A percentile compares a stretch with the other conserved stretches of the same genome.
phyloP scores from a whole-genome alignment of 2,329 filamentous ascomycete genomes.

The Drechmeria coniospora region DNA sequence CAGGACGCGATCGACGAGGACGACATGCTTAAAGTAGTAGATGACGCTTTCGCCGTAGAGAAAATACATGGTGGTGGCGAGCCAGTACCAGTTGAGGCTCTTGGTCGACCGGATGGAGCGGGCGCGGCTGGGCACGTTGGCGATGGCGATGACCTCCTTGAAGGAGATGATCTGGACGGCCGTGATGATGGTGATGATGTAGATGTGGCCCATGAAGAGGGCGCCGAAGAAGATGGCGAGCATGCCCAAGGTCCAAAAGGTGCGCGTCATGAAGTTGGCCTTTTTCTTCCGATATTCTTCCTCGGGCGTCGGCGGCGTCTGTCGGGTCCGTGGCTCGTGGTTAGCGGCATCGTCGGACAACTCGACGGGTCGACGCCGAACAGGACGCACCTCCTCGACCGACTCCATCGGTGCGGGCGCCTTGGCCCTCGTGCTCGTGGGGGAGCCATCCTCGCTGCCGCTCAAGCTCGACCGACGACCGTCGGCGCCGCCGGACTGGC shows the following conservation, averaged over 20 bases:
- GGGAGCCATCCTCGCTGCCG: conserved; percentile 43
- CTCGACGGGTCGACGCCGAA: conserved; percentile 1
- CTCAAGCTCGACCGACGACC: conserved; percentile 56
- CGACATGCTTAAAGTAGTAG: conserved; percentile 99
- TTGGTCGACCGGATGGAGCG: conserved; percentile 88
- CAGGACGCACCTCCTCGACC: conserved; percentile 19
- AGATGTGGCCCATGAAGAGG: conserved; percentile 93
- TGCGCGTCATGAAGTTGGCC: conserved; percentile 89
- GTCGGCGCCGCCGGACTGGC: conserved; percentile 25
- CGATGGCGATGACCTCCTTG: conserved; percentile 97
- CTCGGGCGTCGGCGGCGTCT: conserved; percentile 28
- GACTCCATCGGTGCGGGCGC: conserved; percentile 15
- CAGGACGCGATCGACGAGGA: conserved; percentile 84
- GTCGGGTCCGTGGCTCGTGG: neutral
- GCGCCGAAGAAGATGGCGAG: conserved; percentile 81
- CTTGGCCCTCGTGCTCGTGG: conserved; percentile 14
- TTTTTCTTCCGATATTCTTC: conserved; percentile 96
- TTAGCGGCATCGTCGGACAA: neutral
- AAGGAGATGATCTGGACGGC: conserved; percentile 92
- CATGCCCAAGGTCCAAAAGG: conserved; percentile 98
- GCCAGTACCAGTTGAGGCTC: conserved; percentile 96
- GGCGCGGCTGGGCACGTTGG: conserved; percentile 82
- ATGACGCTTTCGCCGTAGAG: conserved; percentile 97
- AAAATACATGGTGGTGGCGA: conserved; percentile 99
- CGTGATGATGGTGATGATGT: conserved; percentile 86